Conservation (phyloP, 257 asterid genomes). For the Solanum peruvianum region DNA sequence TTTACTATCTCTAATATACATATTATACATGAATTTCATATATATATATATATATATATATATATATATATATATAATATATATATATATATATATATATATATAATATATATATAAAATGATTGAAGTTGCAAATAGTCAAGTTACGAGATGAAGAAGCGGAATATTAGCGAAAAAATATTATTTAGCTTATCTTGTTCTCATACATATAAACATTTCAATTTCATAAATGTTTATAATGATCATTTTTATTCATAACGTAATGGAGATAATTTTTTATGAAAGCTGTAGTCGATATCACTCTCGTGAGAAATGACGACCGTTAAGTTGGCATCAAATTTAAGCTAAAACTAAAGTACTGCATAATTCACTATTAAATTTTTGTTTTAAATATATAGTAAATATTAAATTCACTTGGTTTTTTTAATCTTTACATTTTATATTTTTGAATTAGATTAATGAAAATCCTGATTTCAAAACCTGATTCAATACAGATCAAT, state of each 20-base stretch:
- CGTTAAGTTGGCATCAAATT: neutral
- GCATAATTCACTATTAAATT: neutral
- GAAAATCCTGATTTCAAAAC: accelerated
- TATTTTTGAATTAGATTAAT: neutral
- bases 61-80: too few species aligned
- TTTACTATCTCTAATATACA: neutral
- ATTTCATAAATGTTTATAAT: neutral
- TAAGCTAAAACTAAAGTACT: neutral
- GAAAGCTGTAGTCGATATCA: neutral
- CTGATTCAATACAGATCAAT: accelerated
- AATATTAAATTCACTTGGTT: neutral
- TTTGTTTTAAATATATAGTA: neutral
- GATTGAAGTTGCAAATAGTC: neutral
- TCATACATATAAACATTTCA: neutral
- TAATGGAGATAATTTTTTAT: neutral
- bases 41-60: too few species aligned
- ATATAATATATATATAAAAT: too few species aligned
- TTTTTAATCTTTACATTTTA: neutral
- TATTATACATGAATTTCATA: neutral
- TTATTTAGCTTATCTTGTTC: too few species aligned
- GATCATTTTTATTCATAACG: neutral
- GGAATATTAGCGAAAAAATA: too few species aligned
- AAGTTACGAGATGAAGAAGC: too few species aligned
- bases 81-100: too few species aligned
- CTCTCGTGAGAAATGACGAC: neutral